A percentile compares a stretch with the other conserved stretches of the same genome.
Evolutionary conservation across 495 filamentous ascomycete species (phyloP).

Genomic region (Hypoxylon crocopeplum): DNA sequence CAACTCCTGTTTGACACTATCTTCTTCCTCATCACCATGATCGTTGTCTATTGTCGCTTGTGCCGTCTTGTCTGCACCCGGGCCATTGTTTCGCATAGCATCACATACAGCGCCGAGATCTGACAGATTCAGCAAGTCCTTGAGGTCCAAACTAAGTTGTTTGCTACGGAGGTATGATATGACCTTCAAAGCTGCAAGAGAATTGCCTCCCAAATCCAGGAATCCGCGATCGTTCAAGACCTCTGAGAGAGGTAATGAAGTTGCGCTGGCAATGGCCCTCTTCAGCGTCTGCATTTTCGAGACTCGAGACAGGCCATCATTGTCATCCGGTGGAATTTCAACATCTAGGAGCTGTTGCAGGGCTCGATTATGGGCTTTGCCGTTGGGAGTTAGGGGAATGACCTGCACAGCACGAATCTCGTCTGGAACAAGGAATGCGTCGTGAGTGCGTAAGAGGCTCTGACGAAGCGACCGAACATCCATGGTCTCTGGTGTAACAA

Average conservation of each 20-base stretch:
- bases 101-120: neutral
- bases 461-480: conserved; percentile 7
- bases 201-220: conserved; percentile 1
- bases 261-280: neutral
- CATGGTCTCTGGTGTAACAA: conserved; percentile 20
- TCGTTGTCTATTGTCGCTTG: neutral
- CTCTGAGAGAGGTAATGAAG: neutral
- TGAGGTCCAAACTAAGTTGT: neutral
- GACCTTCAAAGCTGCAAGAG: conserved; percentile 2
- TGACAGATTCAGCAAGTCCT: neutral
- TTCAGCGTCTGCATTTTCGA: neutral
- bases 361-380: conserved; percentile 8
- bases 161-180: conserved; percentile 2
- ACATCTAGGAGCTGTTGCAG: neutral
- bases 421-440: conserved; percentile 16
- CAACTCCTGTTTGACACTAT: neutral
- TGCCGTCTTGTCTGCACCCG: neutral
- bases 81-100: neutral
- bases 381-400: conserved; percentile 6
- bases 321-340: neutral
- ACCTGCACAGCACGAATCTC: neutral
- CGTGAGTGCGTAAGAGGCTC: neutral
- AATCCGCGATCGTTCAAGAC: neutral
- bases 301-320: neutral
- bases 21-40: neutral